These are phyloP conservation scores for Eremothecium sinecaudum DNA, from an alignment of 1,139 yeast genomes.

Conservation along the genomic window DNA sequence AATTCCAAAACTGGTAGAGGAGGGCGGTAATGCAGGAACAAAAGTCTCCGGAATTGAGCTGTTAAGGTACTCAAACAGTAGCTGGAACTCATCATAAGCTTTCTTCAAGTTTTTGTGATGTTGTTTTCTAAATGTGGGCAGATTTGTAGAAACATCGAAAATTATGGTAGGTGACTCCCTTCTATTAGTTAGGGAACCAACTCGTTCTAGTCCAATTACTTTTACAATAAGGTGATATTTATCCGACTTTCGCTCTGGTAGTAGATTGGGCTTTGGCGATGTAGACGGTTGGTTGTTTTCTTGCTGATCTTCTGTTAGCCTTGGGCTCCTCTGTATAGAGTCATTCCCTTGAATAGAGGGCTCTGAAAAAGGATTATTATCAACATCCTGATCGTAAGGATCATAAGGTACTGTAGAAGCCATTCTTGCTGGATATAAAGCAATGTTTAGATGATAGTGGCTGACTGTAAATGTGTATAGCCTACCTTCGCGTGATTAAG, in stretches of 20 bases:
- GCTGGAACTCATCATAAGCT: constrained; percentile 66
- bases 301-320: background rate
- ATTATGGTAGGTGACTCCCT: constrained; percentile 33
- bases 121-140: constrained; percentile 69
- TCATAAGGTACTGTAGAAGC: constrained; percentile 41
- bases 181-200: constrained; percentile 30
- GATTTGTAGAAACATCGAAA: constrained; percentile 39
- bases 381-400: constrained; percentile 37
- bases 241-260: constrained; percentile 22
- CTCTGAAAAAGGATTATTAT: constrained; percentile 23
- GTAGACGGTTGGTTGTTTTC: background rate
- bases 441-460: no score
- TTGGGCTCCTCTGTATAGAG: background rate
- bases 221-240: constrained; percentile 25
- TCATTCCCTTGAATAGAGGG: constrained; percentile 10
- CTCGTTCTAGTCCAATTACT: constrained; percentile 32
- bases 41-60: constrained; percentile 85
- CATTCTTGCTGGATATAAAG: constrained; percentile 30
- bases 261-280: constrained; percentile 8
- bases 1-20: constrained; percentile 67
- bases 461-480: no score
- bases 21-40: constrained; percentile 77
- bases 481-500: no score
- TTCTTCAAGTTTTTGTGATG: constrained; percentile 69
- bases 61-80: constrained; percentile 67